These are phyloP conservation scores for Tetrahymena thermophila DNA, from an alignment of 73 alveolate genomes.

Conservation along the genomic window DNA sequence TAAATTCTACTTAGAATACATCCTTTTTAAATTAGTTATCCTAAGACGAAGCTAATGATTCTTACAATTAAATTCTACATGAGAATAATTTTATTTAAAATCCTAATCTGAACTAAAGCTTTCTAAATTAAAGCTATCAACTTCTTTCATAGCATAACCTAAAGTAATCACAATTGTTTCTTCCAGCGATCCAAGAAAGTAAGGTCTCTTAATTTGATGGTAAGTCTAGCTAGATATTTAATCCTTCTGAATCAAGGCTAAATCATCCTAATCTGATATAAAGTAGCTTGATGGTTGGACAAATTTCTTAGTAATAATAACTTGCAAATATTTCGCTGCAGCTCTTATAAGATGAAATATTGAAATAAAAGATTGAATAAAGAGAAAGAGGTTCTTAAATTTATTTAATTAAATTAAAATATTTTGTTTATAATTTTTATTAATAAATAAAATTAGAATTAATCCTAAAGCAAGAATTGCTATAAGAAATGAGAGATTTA, in stretches of 20 bases:
- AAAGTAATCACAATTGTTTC: background rate
- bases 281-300: background rate
- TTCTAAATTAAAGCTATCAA: background rate
- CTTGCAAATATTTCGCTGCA: background rate
- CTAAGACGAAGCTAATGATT: background rate
- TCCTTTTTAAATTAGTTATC: background rate
- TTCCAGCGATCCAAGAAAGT: background rate
- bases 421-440: background rate
- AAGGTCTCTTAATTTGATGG: background rate
- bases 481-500: background rate
- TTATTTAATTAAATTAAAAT: background rate
- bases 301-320: background rate
- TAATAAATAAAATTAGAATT: background rate
- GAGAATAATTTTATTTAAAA: background rate
- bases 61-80: background rate
- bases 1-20: background rate
- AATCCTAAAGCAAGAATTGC: background rate
- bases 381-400: background rate
- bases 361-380: background rate
- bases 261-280: background rate
- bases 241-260: background rate
- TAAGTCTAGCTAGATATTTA: background rate
- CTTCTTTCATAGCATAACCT: background rate
- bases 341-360: background rate
- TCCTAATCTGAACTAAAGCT: background rate